A percentile compares a stretch with the other conserved stretches of the same genome.
phyloP scores from a whole-genome alignment of 495 filamentous ascomycete species.

The Penicillium argentinense region DNA sequence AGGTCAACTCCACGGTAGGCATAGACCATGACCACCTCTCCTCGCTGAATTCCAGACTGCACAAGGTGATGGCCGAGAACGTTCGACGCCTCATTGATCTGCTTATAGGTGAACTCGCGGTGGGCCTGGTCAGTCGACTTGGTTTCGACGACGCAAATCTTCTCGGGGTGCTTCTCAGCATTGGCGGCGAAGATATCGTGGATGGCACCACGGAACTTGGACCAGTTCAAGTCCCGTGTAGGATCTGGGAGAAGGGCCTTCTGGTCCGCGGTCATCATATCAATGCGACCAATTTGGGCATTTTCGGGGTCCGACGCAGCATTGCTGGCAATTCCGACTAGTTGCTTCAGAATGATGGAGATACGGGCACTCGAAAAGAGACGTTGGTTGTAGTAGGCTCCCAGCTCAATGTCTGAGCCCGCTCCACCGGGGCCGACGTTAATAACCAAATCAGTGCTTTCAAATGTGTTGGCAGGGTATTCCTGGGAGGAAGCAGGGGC shows the following conservation, averaged over 20 bases:
- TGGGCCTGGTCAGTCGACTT: conserved; percentile 56
- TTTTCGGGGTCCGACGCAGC: conserved; percentile 45
- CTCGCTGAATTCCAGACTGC: conserved; percentile 67
- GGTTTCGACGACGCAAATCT: conserved; percentile 83
- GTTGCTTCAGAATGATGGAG: conserved; percentile 43
- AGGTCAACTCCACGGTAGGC: conserved; percentile 67
- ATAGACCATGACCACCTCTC: conserved; percentile 93
- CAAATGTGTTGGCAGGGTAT: conserved; percentile 46
- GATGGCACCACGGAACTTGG: conserved; percentile 74
- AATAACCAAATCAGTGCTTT: conserved; percentile 48
- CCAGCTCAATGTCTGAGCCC: conserved; percentile 34
- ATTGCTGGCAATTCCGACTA: conserved; percentile 41
- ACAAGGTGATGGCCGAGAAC: conserved; percentile 76
- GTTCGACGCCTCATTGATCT: conserved; percentile 87
- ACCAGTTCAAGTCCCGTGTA: conserved; percentile 78
- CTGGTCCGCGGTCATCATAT: conserved; percentile 49
- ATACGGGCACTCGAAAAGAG: conserved; percentile 51
- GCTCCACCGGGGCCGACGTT: conserved; percentile 37
- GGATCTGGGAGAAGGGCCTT: conserved; percentile 65
- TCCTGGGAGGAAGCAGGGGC: conserved; percentile 47
- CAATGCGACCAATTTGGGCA: conserved; percentile 46
- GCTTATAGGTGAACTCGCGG: conserved; percentile 78
- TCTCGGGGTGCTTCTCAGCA: conserved; percentile 70
- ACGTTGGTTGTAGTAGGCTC: conserved; percentile 52
- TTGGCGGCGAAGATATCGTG: conserved; percentile 76